These are phyloP conservation scores for Neoboletus magnificus DNA, from an alignment of 768 basidiomycete species.

Conservation along the genomic window DNA sequence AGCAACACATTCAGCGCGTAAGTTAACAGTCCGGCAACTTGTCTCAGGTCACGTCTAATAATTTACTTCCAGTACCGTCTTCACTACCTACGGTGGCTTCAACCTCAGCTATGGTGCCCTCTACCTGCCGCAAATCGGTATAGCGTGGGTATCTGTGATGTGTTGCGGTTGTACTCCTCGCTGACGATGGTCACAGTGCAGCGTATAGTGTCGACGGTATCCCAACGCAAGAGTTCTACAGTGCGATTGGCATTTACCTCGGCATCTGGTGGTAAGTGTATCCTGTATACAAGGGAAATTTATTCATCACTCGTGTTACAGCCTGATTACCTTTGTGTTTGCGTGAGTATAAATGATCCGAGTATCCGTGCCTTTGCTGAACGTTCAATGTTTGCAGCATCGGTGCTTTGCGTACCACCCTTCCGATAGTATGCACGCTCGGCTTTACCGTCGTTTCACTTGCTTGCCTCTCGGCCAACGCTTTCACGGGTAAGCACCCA, in stretches of 20 bases:
- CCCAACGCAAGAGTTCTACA: too few relatives aligned
- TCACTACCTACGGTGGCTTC: too few relatives aligned
- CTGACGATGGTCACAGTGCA: conserved; percentile 3
- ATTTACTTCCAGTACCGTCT: conserved; percentile 19
- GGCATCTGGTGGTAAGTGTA: too few relatives aligned
- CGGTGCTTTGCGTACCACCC: too few relatives aligned
- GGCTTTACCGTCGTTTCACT: too few relatives aligned
- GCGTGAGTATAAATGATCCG: too few relatives aligned
- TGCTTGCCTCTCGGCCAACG: conserved; percentile 25
- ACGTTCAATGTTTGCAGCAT: too few relatives aligned
- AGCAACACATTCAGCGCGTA: conserved; percentile 30
- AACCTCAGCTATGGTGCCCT: too few relatives aligned
- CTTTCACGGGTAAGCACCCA: conserved; percentile 24
- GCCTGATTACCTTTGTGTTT: conserved; percentile 24
- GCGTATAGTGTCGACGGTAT: too few relatives aligned
- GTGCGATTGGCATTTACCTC: too few relatives aligned
- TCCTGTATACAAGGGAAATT: background rate
- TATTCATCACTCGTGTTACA: conserved; percentile 1
- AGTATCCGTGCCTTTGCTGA: too few relatives aligned
- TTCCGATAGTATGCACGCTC: conserved; percentile 22
- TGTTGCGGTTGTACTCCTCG: background rate
- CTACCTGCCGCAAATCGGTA: conserved; percentile 22
- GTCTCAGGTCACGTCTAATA: background rate
- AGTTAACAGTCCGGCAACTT: background rate
- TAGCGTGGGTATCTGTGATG: conserved; percentile 18